Base-by-base conservation (phyloP, 2,329 filamentous ascomycete genomes). In the Hypoxylon rubiginosum region DNA sequence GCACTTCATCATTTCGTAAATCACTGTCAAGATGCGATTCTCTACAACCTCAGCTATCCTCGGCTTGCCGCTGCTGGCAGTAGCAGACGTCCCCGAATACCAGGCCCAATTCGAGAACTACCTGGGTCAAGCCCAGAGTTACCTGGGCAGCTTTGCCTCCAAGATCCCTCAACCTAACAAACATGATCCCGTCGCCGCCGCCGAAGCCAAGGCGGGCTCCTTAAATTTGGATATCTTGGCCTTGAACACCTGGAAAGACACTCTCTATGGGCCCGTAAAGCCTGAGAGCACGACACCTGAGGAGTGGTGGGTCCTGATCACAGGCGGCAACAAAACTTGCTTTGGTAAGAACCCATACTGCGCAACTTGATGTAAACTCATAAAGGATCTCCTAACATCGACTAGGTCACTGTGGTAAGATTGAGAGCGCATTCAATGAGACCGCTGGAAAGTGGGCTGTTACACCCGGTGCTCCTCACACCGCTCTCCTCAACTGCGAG, bases 251-350 rank as follows among this genome's bases (percentile, higher is more conserved):
- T 93, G 91, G 91, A 87, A 90, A 78, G 80, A 90, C 26, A 87
- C 89, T 2, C 82, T 95, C 65, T 89, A 87, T 75, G 82, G 82
- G 54, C 86, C 88, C 30, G 87, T 91, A 62, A 82, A 87, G 66
- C 79, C 87, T 8, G 86, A 80, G 28, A 85, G 86, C 67, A 86
- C 86, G 10, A 84, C 81, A 7, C 90, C 91, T 4, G 90, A 91
- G 79, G 90, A 93, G 80, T 94, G 91, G 91, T 90, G 91, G 84
- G 82, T 95, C 66, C 84, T 92, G 71, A 81, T 93, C 71, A 92
- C 89, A 9, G 92, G 92, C 60, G 84, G 91, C 72, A 94, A 94
- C 84, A 91, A 89, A 82, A 93, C 92, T 32, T 95, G 92, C 82
- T 90, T 86, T 76, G 86, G 87, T 88, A 81, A 62, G 84, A 21